A percentile compares a stretch with the other conserved stretches of the same genome.
These are phyloP conservation scores for Rhizophora apiculata DNA, from an alignment of 345 rosid species.

Conservation along the genomic window DNA sequence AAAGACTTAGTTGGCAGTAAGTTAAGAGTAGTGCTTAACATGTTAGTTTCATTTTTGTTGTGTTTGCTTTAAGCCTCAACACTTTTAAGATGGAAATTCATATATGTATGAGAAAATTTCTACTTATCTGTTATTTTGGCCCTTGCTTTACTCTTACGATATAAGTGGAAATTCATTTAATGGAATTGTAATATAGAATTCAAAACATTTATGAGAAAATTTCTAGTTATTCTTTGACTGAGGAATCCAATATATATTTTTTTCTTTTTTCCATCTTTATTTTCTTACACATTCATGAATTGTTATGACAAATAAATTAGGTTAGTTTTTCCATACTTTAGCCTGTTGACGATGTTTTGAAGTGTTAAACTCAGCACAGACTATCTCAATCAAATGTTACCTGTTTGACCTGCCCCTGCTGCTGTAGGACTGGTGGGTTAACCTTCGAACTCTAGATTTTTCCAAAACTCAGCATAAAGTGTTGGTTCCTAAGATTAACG, in stretches of 20 bases:
- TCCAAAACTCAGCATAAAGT: not conserved
- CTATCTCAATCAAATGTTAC: not conserved
- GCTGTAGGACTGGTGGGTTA: not conserved
- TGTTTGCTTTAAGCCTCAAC: not conserved
- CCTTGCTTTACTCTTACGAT: not conserved
- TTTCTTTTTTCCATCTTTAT: not conserved
- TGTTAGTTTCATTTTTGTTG: conserved; percentile 1
- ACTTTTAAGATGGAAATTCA: not conserved
- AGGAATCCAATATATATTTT: not conserved
- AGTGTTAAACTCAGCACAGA: not conserved
- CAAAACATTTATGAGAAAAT: not conserved
- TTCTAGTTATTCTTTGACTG: not conserved
- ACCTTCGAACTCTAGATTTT: not conserved
- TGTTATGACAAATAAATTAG: not conserved
- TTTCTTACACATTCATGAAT: not conserved
- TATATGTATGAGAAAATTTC: not conserved
- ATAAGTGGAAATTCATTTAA: not conserved
- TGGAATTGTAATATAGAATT: not conserved
- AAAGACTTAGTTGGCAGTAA: not conserved
- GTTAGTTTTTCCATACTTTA: not conserved
- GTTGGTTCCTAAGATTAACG: not conserved
- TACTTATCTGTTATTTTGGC: not conserved
- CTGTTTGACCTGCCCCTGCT: not conserved
- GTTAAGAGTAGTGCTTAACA: not conserved
- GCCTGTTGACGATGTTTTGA: not conserved